A percentile compares a stretch with the other conserved stretches of the same genome.
phyloP scores from a whole-genome alignment of 768 basidiomycete genomes.

The Boletus reticuloceps region DNA sequence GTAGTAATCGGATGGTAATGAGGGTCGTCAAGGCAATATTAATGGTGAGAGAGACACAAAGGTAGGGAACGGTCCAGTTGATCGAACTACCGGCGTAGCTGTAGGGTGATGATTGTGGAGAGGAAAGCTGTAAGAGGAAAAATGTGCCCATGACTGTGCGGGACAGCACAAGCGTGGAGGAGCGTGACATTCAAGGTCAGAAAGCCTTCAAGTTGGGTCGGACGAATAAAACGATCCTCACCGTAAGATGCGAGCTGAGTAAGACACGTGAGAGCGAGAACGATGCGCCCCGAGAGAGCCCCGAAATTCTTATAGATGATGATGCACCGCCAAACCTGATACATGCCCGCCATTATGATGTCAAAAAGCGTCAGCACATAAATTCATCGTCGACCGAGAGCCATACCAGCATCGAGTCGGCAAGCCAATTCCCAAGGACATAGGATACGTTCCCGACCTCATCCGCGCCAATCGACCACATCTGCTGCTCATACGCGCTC shows the following conservation, averaged over 20 bases:
- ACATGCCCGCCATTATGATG: background rate
- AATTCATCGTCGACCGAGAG: background rate
- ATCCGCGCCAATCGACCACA: conserved; percentile 28
- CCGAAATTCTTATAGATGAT: conserved; percentile 26
- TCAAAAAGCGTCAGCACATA: background rate
- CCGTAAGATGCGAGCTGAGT: conserved; percentile 27
- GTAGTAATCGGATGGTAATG: conserved; percentile 23
- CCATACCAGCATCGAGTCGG: conserved; percentile 25
- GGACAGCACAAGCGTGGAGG: background rate
- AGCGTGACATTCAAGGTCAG: background rate
- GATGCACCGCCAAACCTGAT: conserved; percentile 30
- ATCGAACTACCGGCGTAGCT: conserved; percentile 6
- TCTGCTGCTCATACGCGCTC: conserved; percentile 21
- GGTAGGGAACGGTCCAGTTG: conserved; percentile 29
- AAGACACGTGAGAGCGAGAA: conserved; percentile 18
- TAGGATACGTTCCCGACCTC: conserved; percentile 25
- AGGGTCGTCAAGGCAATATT: conserved; percentile 26
- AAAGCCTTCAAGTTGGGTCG: background rate
- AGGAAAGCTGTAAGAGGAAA: conserved; percentile 26
- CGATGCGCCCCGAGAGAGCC: conserved; percentile 5
- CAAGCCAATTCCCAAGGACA: conserved; percentile 29
- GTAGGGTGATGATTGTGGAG: conserved; percentile 28
- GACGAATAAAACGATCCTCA: conserved; percentile 3
- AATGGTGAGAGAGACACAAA: conserved; percentile 24
- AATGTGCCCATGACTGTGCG: conserved; percentile 21